Base-by-base conservation (phyloP, 1,139 yeast genomes). In the Nakaseomyces kungkrabaensis region DNA sequence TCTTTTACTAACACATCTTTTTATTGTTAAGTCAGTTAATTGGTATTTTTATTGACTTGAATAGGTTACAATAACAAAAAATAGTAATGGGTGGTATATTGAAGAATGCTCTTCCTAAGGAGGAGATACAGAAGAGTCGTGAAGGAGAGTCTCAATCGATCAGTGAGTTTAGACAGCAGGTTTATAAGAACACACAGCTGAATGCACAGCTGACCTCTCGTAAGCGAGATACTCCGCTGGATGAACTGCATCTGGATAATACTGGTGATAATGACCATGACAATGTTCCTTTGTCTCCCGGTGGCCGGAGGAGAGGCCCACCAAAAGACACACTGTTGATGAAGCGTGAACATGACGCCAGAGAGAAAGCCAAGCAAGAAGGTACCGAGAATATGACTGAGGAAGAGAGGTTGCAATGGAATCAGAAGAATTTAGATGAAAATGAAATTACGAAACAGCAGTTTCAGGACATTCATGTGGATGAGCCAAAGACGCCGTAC, bases 401-500 rank as follows among this genome's bases (percentile, higher is more conserved):
- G 10, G 62, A 59, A 22, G 77, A 70, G 34, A 81, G 74, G 55
- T 70, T 82, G 58, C 75, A 78, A 61, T 84, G 92, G 92, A 87
- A 84, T 62, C 85, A 82, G 54, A 63, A 78, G 55, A 84, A 83
- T 60, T 67, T 84, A 53, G 75, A 77, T 53, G 75, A 79, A 48
- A 77, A 85, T 29, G 90, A 82, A 57, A 58, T 70, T 10, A 65
- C 71, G 24, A 70, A 71, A 53, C 60, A 60, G 46, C 69, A 69
- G 51, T 63, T 63, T 47, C 71, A 68, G 48, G 72, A 70, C 51
- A 63, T 71, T 47, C 67, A 63, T 49, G 89, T 92, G 48, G 95
- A 88, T 60, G 98, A 92, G 68, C 98, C 98, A 37, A 92, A 92
- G 72, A 92, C 98, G 1, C 98, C 98, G 3, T 92, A 85, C 64